phyloP scores from a whole-genome alignment of 768 basidiomycete species.

The Leccinum obscurum region DNA sequence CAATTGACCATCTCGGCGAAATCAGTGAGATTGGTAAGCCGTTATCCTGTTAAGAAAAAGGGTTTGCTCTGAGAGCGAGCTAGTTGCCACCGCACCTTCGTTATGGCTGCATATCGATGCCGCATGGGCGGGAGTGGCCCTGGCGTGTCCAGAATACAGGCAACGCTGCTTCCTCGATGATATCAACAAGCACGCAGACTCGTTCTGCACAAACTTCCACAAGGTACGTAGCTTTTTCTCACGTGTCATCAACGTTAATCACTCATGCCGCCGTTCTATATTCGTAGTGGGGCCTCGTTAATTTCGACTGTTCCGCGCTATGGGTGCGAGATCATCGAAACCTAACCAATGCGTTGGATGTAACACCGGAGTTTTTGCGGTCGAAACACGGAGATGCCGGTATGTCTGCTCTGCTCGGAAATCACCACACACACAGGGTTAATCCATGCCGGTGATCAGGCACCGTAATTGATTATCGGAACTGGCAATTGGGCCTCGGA shows the following conservation, averaged over 20 bases:
- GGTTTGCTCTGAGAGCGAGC: not conserved
- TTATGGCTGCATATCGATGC: conserved; percentile 92
- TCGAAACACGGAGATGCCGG: conserved; percentile 79
- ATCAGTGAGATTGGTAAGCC: conserved; percentile 66
- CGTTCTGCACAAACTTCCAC: conserved; percentile 90
- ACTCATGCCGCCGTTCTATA: not conserved
- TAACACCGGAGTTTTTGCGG: conserved; percentile 83
- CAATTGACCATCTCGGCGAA: conserved; percentile 77
- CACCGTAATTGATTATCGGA: conserved; percentile 83
- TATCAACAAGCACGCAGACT: conserved; percentile 76
- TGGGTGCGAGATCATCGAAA: conserved; percentile 77
- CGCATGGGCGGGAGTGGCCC: conserved; percentile 86
- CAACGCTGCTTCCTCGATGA: conserved; percentile 56
- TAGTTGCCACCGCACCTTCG: conserved; percentile 62
- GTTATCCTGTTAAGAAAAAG: not conserved
- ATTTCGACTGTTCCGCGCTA: conserved; percentile 78
- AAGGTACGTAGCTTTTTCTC: conserved; percentile 49
- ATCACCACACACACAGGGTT: not conserved
- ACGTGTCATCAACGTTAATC: not conserved
- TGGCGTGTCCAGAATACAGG: conserved; percentile 80
- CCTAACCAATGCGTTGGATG: conserved; percentile 78
- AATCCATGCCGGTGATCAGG: conserved; percentile 38
- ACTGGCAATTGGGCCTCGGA: conserved; percentile 82
- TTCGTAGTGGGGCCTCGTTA: conserved; percentile 81
- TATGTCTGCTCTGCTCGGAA: conserved; percentile 22